Base-by-base conservation (phyloP, 1,284 basidiomycete species). In the Heliocybe sulcata region DNA sequence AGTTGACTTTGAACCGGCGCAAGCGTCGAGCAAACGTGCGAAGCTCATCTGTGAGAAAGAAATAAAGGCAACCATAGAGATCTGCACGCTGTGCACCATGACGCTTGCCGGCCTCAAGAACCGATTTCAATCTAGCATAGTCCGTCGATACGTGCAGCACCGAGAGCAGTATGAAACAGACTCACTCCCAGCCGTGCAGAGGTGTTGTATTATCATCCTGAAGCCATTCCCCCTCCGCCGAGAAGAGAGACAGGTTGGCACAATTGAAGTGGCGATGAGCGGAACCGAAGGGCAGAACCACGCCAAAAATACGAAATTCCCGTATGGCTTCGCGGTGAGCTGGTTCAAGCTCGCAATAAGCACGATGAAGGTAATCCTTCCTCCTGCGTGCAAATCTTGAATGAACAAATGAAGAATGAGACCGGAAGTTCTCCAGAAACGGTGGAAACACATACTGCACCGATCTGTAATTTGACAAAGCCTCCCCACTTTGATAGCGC, bases 121-220 rank as follows among this genome's bases (percentile, higher is more conserved):
- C 16, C 3, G 27, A 22, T 12, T 52, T n/a, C n/a, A 29, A n/a
- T 9, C 51, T 35, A n/a, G 26, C 31, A 12, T 31, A 31, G 12
- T 31, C 12, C 10, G 29, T 14, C 6, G 47, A 29, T 29, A 9
- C 6, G 47, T 16, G 23, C 10, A 25, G 27, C 9, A 29, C 23
- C 31, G 3, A 29, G 33, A 52, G 33, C n/a, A 52, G 33, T 4
- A 10, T 23, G n/a, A n/a, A 26, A 8, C 12, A 22, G 33, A 52
- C 51, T 3, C 33, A 52, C 51, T 52, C 29, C 33, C 51, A 52
- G 29, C 50, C 51, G 6, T 65, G 58, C 6, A 76, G 62, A 3
- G 75, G 73, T 56, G 66, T 63, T 3, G 66, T 66, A 27, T 56
- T 55, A 35, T 69, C 65, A 14, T 59, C 59, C 50, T 67, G 61